A percentile compares a stretch with the other conserved stretches of the same genome.
These are phyloP conservation scores for Usnea hakonensis DNA, from an alignment of 495 filamentous ascomycete species.

Conservation along the genomic window DNA sequence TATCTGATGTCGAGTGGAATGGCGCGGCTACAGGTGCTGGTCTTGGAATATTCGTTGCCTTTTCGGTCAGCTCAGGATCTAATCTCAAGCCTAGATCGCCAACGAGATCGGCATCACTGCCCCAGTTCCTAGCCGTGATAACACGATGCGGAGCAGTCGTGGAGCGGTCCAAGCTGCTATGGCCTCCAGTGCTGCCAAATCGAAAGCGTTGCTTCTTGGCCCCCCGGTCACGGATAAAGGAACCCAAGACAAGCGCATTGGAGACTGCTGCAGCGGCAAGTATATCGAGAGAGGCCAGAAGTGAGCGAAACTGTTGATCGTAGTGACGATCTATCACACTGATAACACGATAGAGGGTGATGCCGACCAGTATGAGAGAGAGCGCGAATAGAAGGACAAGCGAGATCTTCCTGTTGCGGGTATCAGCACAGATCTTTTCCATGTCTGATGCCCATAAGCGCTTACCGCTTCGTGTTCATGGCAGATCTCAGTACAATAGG, in stretches of 20 bases:
- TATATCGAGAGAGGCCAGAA: slow-evolving; percentile 70
- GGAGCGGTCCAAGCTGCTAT: slow-evolving; percentile 44
- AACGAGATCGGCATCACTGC: slow-evolving; percentile 74
- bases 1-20: slow-evolving; percentile 17
- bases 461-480: slow-evolving; percentile 55
- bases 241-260: slow-evolving; percentile 71
- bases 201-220: slow-evolving; percentile 72
- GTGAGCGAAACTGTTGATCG: slow-evolving; percentile 65
- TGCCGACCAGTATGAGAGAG: slow-evolving; percentile 66
- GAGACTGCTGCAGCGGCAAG: slow-evolving; percentile 69
- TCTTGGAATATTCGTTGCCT: slow-evolving; percentile 29
- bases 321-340: slow-evolving; percentile 55
- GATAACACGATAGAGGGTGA: slow-evolving; percentile 70
- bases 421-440: not conserved
- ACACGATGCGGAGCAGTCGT: slow-evolving; percentile 38
- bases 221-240: slow-evolving; percentile 71
- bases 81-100: slow-evolving; percentile 61
- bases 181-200: slow-evolving; percentile 47
- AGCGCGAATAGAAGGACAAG: slow-evolving; percentile 72
- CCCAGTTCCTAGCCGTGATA: slow-evolving; percentile 59
- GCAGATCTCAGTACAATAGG: slow-evolving; percentile 69
- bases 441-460: not conserved
- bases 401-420: slow-evolving; percentile 42
- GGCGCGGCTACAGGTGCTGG: slow-evolving; percentile 36
- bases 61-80: slow-evolving; percentile 48